Conservation (phyloP, 306 rosid genomes). For the Sicyos edulis region DNA sequence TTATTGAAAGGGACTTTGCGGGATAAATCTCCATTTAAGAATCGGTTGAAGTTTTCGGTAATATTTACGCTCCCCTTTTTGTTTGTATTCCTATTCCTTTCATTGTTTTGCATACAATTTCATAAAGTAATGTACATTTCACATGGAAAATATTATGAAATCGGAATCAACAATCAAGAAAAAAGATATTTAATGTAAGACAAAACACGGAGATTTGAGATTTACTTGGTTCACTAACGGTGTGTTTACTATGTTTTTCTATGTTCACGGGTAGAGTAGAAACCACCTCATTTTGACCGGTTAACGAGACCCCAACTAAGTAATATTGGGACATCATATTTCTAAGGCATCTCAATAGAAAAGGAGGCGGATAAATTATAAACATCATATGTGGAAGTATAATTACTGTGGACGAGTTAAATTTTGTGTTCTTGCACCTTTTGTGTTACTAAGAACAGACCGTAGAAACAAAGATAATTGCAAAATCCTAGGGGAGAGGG, state of each 20-base stretch:
- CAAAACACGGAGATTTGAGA: too few relatives aligned
- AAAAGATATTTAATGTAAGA: too few relatives aligned
- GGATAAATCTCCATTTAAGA: slow-evolving; percentile 37
- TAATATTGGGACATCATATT: too few relatives aligned
- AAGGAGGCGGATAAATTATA: not conserved
- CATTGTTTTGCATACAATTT: not conserved
- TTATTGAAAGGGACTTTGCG: slow-evolving; percentile 43
- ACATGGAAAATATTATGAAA: not conserved
- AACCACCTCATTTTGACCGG: too few relatives aligned
- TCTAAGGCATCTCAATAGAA: too few relatives aligned
- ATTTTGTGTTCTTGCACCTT: not conserved
- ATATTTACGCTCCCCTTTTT: not conserved
- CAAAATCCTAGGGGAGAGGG: not conserved
- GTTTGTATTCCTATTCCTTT: not conserved
- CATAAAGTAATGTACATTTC: not conserved
- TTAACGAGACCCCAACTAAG: too few relatives aligned
- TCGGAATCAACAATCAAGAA: too few relatives aligned
- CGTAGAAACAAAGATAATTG: not conserved
- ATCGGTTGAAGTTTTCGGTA: slow-evolving; percentile 65
- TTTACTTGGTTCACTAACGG: too few relatives aligned
- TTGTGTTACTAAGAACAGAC: not conserved
- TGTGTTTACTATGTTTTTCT: too few relatives aligned
- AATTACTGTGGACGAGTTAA: not conserved
- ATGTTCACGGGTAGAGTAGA: too few relatives aligned
- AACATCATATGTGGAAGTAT: not conserved